Conservation (phyloP, 805 yeast genomes). For the Zygoascus flipseniorum region DNA sequence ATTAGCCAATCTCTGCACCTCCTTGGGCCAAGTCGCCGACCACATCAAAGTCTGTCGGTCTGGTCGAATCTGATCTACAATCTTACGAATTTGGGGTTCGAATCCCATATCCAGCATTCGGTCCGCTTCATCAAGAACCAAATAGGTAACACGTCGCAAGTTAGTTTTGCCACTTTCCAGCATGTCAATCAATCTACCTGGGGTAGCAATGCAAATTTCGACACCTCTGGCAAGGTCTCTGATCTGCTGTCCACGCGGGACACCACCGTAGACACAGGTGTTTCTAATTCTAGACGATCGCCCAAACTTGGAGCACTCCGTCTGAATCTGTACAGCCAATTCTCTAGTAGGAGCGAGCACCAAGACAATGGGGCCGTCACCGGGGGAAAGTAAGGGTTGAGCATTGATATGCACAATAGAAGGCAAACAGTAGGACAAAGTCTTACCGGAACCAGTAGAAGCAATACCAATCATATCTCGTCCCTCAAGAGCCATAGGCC, state of each 20-base stretch:
- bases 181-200: slow-evolving; percentile 98
- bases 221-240: slow-evolving; percentile 93
- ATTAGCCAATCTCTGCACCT: slow-evolving; percentile 84
- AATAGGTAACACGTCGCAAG: slow-evolving; percentile 90
- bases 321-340: slow-evolving; percentile 94
- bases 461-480: slow-evolving; percentile 99
- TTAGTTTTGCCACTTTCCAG: slow-evolving; percentile 91
- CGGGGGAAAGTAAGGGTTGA: slow-evolving; percentile 84
- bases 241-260: slow-evolving; percentile 95
- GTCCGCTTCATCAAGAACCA: slow-evolving; percentile 98
- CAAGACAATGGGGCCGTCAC: slow-evolving; percentile 95
- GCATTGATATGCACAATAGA: slow-evolving; percentile 97
- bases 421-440: slow-evolving; percentile 93
- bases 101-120: slow-evolving; percentile 99
- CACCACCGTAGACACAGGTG: slow-evolving; percentile 97
- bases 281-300: slow-evolving; percentile 86
- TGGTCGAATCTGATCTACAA: slow-evolving; percentile 96
- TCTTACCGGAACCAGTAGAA: slow-evolving; percentile 98
- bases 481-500: slow-evolving; percentile 99
- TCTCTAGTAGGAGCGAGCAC: slow-evolving; percentile 98
- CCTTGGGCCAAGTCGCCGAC: slow-evolving; percentile 99
- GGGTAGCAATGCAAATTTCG: slow-evolving; percentile 95
- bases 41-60: slow-evolving; percentile 99
- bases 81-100: slow-evolving; percentile 98
- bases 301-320: slow-evolving; percentile 93